Base-by-base conservation (phyloP, 495 filamentous ascomycete genomes). In the Rhypophila decipiens region DNA sequence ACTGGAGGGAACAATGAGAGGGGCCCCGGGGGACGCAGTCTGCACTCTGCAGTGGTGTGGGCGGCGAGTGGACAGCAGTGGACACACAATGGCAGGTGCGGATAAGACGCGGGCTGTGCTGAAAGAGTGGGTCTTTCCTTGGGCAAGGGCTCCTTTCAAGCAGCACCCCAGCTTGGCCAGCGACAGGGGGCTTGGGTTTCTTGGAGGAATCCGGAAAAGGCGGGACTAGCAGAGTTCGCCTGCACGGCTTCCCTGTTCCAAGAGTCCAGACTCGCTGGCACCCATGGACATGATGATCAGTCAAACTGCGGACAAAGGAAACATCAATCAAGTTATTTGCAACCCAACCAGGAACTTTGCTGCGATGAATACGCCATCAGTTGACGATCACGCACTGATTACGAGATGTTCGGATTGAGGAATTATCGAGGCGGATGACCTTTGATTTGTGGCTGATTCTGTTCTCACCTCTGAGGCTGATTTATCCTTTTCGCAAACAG, bases 1-100 rank as follows among this genome's bases (percentile, higher is more conserved):
- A n/a, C n/a, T n/a, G n/a, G n/a, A n/a, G n/a, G n/a, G n/a, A n/a
- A n/a, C n/a, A n/a, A n/a, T n/a, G n/a, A n/a, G n/a, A n/a, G n/a
- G n/a, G n/a, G n/a, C n/a, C n/a, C n/a, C n/a, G 27, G 46, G 49
- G 23, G 35, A 39, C 22, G 52, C 55, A 39, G 55, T 46, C 51
- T 47, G 56, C 49, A 52, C 44, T 31, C 27, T 7, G 13, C 27
- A 13, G 7, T 13, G 13, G 27, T n/a, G n/a, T n/a, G n/a, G n/a
- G n/a, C 50, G 55, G 41, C 21, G 39, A 33, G 36, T 39, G 36
- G 40, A n/a, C 22, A 29, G 7, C 22, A 15, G 40, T 20, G 18
- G 15, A 34, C 11, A 34, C 31, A 8, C 31, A 34, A n/a, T 34
- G 9, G 31, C 31, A 13, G 27, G 27, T 13, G 27, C 27, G 27